Conservation (phyloP, 2,329 filamentous ascomycete genomes). For the Phialocephala sp. region DNA sequence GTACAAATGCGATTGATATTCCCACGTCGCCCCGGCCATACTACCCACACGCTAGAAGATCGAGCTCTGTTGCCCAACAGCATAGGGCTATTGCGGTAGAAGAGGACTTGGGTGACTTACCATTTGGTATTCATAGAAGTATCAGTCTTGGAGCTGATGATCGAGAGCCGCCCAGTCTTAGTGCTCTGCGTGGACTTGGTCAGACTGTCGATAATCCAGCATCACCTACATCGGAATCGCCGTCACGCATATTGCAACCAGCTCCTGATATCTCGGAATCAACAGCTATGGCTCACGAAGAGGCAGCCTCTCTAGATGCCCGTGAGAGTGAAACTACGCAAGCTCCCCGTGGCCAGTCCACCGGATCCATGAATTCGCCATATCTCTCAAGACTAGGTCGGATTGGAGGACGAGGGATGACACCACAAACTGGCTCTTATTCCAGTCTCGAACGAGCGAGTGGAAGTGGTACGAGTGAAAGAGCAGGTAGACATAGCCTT, state of each 20-base stretch:
- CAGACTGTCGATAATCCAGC: slow-evolving; percentile 48
- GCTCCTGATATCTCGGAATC: slow-evolving; percentile 41
- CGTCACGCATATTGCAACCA: slow-evolving; percentile 42
- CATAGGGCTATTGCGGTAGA: slow-evolving; percentile 60
- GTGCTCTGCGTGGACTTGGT: slow-evolving; percentile 60
- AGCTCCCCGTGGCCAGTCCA: slow-evolving; percentile 34
- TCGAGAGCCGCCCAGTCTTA: slow-evolving; percentile 68
- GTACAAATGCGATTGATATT: slow-evolving; percentile 73
- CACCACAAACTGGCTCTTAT: slow-evolving; percentile 42
- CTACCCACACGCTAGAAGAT: slow-evolving; percentile 61
- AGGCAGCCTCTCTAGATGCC: slow-evolving; percentile 39
- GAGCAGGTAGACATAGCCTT: slow-evolving; percentile 50
- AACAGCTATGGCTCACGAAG: slow-evolving; percentile 35
- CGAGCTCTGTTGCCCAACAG: slow-evolving; percentile 72
- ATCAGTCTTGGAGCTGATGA: slow-evolving; percentile 71
- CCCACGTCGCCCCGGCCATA: slow-evolving; percentile 69
- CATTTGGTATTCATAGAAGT: slow-evolving; percentile 67
- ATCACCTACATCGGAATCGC: slow-evolving; percentile 36
- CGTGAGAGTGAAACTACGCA: slow-evolving; percentile 37
- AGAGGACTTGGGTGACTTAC: slow-evolving; percentile 63
- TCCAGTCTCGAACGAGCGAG: slow-evolving; percentile 44
- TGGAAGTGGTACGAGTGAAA: slow-evolving; percentile 44
- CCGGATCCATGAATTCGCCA: slow-evolving; percentile 40
- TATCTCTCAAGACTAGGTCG: slow-evolving; percentile 42
- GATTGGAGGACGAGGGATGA: slow-evolving; percentile 40